Conservation (phyloP, 495 filamentous ascomycete genomes). For the Penicillium riverlandense region DNA sequence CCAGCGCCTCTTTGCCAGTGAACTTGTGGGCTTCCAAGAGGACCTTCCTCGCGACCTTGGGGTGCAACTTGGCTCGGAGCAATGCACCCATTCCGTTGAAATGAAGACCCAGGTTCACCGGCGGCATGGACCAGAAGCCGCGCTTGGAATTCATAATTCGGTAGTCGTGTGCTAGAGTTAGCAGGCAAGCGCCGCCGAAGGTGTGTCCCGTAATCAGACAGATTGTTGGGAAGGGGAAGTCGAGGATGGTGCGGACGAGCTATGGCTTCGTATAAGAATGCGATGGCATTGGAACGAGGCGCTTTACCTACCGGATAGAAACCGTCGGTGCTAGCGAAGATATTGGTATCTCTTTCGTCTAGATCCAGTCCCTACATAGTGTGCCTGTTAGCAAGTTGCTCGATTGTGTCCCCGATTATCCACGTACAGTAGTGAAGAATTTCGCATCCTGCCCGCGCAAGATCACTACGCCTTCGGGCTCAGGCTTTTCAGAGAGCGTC, state of each 20-base stretch:
- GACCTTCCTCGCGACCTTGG: constrained; percentile 43
- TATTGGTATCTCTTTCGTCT: constrained; percentile 39
- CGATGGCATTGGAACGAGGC: neutral
- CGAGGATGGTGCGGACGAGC: constrained; percentile 42
- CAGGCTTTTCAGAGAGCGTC: constrained; percentile 27
- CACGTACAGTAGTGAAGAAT: constrained; percentile 40
- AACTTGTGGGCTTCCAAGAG: constrained; percentile 43
- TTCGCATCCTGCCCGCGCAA: constrained; percentile 40
- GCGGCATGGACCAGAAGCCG: constrained; percentile 43
- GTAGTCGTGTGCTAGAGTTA: constrained; percentile 43
- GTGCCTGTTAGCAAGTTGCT: neutral
- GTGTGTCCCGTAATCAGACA: constrained; percentile 45
- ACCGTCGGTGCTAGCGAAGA: constrained; percentile 43
- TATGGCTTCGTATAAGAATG: neutral
- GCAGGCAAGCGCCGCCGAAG: constrained; percentile 42
- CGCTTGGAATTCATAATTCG: constrained; percentile 44
- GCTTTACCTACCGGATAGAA: constrained; percentile 32
- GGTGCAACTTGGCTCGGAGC: constrained; percentile 38
- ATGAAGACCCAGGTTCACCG: constrained; percentile 42
- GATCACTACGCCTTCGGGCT: constrained; percentile 33
- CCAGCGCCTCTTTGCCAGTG: constrained; percentile 40
- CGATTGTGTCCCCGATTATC: too few relatives aligned
- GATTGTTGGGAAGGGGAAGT: constrained; percentile 47
- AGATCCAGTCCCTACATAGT: constrained; percentile 34
- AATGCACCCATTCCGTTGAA: constrained; percentile 43